Evolutionary conservation across 1,284 basidiomycete species (phyloP).

Genomic region (Cystobasidium sp.): DNA sequence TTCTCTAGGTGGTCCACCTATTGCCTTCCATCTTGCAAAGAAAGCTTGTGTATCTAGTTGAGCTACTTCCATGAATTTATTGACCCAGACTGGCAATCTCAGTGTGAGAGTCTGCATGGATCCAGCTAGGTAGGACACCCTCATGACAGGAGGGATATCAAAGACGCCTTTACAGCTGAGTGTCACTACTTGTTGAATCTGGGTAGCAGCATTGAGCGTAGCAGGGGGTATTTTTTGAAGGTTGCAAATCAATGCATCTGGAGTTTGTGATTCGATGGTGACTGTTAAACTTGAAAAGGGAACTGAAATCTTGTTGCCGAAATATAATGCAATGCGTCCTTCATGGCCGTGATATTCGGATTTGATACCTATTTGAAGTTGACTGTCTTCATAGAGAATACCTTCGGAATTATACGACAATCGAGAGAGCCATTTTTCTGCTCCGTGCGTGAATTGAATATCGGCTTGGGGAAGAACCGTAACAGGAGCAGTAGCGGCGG

Average conservation of each 20-base stretch:
- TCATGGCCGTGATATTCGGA: conserved; percentile 91
- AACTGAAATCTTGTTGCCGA: conserved; percentile 87
- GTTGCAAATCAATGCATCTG: conserved; percentile 74
- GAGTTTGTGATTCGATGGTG: conserved; percentile 68
- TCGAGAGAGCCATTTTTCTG: conserved; percentile 78
- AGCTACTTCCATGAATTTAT: conserved; percentile 93
- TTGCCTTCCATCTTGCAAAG: conserved; percentile 97
- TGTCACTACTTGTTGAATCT: conserved; percentile 89
- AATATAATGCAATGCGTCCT: conserved; percentile 88
- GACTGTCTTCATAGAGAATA: conserved; percentile 91
- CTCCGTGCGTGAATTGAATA: conserved; percentile 53
- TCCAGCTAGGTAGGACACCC: conserved; percentile 88
- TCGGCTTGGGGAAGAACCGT: conserved; percentile 47
- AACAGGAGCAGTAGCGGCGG: conserved; percentile 31
- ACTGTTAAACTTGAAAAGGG: conserved; percentile 87
- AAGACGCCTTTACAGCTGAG: conserved; percentile 93
- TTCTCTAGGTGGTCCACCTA: conserved; percentile 91
- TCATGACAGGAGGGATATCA: conserved; percentile 71
- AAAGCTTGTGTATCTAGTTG: conserved; percentile 81
- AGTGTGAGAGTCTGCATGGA: conserved; percentile 84
- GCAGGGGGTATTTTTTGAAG: conserved; percentile 86
- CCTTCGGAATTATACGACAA: conserved; percentile 81
- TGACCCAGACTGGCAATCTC: conserved; percentile 81
- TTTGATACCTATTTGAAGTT: conserved; percentile 94
- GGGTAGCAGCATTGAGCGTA: conserved; percentile 77